Percentiles rank a stretch among this genome's conserved stretches.
phyloP scores from a whole-genome alignment of 2,329 filamentous ascomycete species.

The Cordyceps militaris region DNA sequence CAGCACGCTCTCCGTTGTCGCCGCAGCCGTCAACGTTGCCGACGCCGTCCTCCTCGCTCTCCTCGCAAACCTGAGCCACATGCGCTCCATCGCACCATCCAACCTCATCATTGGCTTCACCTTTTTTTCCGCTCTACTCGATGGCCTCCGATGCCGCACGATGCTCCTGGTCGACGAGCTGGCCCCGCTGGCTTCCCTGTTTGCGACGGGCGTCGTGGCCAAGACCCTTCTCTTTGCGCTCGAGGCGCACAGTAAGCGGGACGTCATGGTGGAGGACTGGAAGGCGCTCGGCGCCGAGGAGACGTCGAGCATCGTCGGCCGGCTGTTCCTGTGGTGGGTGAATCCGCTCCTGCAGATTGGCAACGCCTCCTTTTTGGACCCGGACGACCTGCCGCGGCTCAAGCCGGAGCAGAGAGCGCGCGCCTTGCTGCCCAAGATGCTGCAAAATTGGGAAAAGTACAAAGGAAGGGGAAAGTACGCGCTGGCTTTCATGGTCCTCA shows the following conservation, averaged over 20 bases:
- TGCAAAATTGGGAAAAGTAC: background rate
- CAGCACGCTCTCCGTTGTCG: slow-evolving; percentile 4
- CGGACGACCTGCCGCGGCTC: background rate
- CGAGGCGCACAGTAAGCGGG: slow-evolving; percentile 15
- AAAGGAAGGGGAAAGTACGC: background rate
- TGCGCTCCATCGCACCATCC: slow-evolving; percentile 30
- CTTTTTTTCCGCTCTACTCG: slow-evolving; percentile 31
- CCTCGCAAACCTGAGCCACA: slow-evolving; percentile 26
- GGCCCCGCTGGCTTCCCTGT: slow-evolving; percentile 15
- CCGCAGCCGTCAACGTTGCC: slow-evolving; percentile 22
- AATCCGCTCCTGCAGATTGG: slow-evolving; percentile 15
- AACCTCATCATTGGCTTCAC: slow-evolving; percentile 31
- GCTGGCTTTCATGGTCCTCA: background rate
- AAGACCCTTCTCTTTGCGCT: slow-evolving; percentile 20
- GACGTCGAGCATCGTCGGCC: slow-evolving; percentile 18
- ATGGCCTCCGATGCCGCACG: slow-evolving; percentile 30
- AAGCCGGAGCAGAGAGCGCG: slow-evolving; percentile 8
- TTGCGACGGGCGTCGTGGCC: slow-evolving; percentile 23
- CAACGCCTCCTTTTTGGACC: slow-evolving; percentile 8
- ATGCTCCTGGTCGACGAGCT: slow-evolving; percentile 27
- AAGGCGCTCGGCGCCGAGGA: slow-evolving; percentile 23
- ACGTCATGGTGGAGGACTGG: slow-evolving; percentile 21
- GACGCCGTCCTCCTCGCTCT: slow-evolving; percentile 19
- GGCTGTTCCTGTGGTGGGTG: slow-evolving; percentile 20
- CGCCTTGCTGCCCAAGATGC: background rate